Conservation (phyloP, 1,284 basidiomycete species). For the Schizophyllum commune region DNA sequence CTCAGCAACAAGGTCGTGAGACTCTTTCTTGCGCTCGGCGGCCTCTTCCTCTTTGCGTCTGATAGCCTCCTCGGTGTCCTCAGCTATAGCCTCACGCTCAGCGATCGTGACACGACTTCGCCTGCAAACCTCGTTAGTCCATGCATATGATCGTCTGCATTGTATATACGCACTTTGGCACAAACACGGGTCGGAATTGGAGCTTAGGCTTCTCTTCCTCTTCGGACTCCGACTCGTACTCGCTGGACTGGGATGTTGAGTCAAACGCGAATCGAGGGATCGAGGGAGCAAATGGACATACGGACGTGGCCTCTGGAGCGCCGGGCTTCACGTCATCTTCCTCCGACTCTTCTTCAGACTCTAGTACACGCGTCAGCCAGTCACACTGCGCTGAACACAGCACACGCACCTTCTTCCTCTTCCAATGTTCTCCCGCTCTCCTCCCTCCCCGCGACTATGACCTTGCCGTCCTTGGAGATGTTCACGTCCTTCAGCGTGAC, state of each 20-base stretch:
- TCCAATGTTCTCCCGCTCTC: constrained; percentile 62
- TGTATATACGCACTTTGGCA: constrained; percentile 66
- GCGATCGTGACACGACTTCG: constrained; percentile 63
- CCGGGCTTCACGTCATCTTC: constrained; percentile 5
- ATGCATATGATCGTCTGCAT: neutral
- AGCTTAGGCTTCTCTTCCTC: constrained; percentile 58
- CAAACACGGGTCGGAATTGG: constrained; percentile 81
- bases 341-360: constrained; percentile 23
- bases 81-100: constrained; percentile 54
- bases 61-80: constrained; percentile 64
- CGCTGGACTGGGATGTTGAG: constrained; percentile 49
- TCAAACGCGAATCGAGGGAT: constrained; percentile 1
- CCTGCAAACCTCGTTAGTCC: constrained; percentile 29
- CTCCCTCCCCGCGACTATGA: constrained; percentile 65
- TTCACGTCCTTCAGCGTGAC: constrained; percentile 68
- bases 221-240: constrained; percentile 68
- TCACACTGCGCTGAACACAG: constrained; percentile 3
- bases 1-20: constrained; percentile 82
- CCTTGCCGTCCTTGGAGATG: constrained; percentile 69
- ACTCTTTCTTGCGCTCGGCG: constrained; percentile 71
- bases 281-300: constrained; percentile 2
- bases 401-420: constrained; percentile 29
- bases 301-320: constrained; percentile 4
- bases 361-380: constrained; percentile 14
- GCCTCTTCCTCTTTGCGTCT: constrained; percentile 57